A percentile compares a stretch with the other conserved stretches of the same genome.
These are phyloP conservation scores for Samsoniella hepiali DNA, from an alignment of 2,329 filamentous ascomycete genomes.

Conservation along the genomic window DNA sequence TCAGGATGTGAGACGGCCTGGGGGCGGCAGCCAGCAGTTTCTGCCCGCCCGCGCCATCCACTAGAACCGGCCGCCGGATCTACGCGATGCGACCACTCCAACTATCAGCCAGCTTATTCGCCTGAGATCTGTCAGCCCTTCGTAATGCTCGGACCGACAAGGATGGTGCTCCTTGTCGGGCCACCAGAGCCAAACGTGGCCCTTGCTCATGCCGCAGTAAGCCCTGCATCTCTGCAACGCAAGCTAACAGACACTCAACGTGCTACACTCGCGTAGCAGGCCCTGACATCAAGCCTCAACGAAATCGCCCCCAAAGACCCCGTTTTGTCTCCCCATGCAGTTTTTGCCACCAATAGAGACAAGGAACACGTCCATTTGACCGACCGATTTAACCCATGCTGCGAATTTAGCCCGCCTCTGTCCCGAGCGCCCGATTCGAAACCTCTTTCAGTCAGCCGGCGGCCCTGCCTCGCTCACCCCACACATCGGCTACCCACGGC, in stretches of 20 bases:
- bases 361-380: too few relatives aligned
- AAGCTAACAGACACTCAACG: neutral
- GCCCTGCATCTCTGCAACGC: neutral
- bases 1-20: neutral
- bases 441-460: neutral
- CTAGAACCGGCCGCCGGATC: constrained; percentile 10
- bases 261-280: neutral
- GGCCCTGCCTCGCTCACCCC: neutral
- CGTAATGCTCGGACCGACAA: neutral
- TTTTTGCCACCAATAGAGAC: neutral
- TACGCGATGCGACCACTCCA: neutral
- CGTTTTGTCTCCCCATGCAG: neutral
- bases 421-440: neutral
- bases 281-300: neutral
- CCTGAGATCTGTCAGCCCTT: constrained; percentile 5
- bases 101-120: neutral
- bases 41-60: neutral
- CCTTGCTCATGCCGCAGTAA: neutral
- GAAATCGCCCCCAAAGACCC: neutral
- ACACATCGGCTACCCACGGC: neutral
- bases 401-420: neutral
- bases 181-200: neutral
- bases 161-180: neutral
- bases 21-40: neutral
- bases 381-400: too few relatives aligned